Evolutionary conservation across 2,329 filamentous ascomycete species (phyloP), one percentile per base, ranked within the genome.

Genomic region (Hirsutella rhossiliensis): DNA sequence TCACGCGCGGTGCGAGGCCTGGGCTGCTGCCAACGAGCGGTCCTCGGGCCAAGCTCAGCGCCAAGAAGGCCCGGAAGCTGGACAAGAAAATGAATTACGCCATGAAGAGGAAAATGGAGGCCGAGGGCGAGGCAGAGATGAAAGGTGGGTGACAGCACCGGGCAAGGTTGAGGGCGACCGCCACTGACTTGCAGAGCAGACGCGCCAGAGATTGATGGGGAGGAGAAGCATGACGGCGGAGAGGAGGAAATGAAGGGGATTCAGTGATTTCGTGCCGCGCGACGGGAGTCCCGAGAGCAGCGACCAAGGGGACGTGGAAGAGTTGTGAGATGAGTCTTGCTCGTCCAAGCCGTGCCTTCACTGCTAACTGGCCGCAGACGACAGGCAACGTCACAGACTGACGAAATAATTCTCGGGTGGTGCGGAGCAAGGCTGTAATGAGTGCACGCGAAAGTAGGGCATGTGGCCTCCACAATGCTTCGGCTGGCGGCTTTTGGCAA

Each of bases 11-110:
- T 37, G 75, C 73, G 3, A 61, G 73, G 3, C 58, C 68, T 0
- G 75, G 75, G 0, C 57, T 79, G 32, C 54, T 76, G 46, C 74
- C 75, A 0, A 78, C 65, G 13, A 77, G 73, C 60, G 75, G 75
- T 0, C 74, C 75, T 0, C 64, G 69, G 30, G 62, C 61, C 1
- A 62, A 67, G 18, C 40, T 77, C 30, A 76, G 75, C 60, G 61
- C 61, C 40, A 79, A 79, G 70, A 73, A 71, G 67, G 61, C 63
- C 56, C 64, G 68, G 49, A 78, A 78, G 68, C 45, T 78, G 32
- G 69, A 78, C 56, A 68, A 71, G 64, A 67, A 69, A 61, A 54
- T 75, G 58, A 66, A 63, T 2, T 64, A 76, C 50, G 74, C 72
- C 17, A 45, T 76, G 44, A 68, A 69, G 64, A 63, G 75, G 47